Conservation (phyloP, 257 asterid species). For the Salvia rosmarinus region DNA sequence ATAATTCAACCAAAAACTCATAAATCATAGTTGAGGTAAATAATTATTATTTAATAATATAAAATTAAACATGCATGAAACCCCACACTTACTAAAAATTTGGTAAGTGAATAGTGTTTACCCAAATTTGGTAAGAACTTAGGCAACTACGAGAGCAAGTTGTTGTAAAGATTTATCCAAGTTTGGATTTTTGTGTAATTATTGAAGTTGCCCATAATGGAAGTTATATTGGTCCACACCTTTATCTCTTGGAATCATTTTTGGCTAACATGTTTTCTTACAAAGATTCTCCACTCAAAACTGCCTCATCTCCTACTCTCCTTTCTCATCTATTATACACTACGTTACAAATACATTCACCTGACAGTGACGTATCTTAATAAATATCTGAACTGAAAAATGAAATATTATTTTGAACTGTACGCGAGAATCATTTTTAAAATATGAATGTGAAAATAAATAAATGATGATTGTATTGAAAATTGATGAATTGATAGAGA, state of each 20-base stretch:
- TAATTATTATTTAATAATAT: too few species aligned
- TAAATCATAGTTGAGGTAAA: too few species aligned
- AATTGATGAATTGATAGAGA: too few species aligned
- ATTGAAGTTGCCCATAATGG: neutral
- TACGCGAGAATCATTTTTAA: too few species aligned
- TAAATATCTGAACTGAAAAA: neutral
- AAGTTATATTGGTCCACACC: neutral
- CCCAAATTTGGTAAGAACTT: neutral
- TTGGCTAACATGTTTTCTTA: neutral
- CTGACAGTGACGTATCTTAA: neutral
- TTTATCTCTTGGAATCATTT: too few species aligned
- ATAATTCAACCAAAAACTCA: too few species aligned
- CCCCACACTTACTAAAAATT: neutral
- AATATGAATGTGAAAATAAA: too few species aligned
- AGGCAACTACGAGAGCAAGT: neutral
- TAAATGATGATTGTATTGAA: too few species aligned
- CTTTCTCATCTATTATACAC: neutral
- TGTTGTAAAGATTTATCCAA: neutral
- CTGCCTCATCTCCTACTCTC: too few species aligned
- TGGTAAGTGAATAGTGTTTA: neutral
- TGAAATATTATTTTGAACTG: too few species aligned
- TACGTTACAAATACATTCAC: neutral
- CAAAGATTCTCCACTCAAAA: too few species aligned
- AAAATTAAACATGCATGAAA: too few species aligned
- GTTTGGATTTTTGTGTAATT: neutral